Conservation (phyloP, 1,284 basidiomycete genomes). For the Tylopilus sp. region DNA sequence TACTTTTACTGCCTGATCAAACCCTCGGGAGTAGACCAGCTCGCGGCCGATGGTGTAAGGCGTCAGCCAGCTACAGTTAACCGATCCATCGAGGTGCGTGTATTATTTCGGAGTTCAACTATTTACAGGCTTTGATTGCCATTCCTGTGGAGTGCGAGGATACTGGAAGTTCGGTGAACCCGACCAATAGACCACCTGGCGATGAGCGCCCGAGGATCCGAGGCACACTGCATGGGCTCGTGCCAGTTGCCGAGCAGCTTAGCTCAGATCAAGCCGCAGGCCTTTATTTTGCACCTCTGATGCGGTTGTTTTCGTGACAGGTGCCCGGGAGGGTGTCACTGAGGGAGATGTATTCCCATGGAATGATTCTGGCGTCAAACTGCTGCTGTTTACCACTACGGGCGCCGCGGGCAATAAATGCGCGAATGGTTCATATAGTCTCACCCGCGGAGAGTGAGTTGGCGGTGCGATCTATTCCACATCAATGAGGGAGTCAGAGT, state of each 20-base stretch:
- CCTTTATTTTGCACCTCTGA: conserved; percentile 18
- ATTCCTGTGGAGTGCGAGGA: not conserved
- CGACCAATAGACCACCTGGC: not conserved
- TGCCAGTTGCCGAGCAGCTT: not conserved
- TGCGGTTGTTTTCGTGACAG: conserved; percentile 12
- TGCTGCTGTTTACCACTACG: conserved; percentile 36
- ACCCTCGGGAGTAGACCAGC: not conserved
- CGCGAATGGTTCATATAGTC: conserved; percentile 32
- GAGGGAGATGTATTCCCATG: conserved; percentile 54
- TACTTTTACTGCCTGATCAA: not conserved
- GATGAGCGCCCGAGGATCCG: not conserved
- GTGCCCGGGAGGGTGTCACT: conserved; percentile 28
- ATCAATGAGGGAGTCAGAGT: conserved; percentile 4
- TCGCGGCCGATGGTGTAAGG: not conserved
- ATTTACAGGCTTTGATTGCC: conserved; percentile 10
- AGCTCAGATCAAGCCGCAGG: conserved; percentile 31
- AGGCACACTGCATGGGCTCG: not conserved
- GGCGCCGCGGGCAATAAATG: conserved; percentile 28
- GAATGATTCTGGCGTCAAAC: conserved; percentile 55
- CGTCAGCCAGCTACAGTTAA: no score
- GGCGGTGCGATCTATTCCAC: conserved; percentile 29
- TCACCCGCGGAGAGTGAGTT: conserved; percentile 20
- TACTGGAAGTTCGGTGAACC: not conserved
- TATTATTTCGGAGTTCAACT: conserved; percentile 1
- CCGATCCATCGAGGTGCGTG: not conserved